Percentiles rank a stretch among this genome's conserved stretches.
These are phyloP conservation scores for Chalaropsis ovoidea DNA, from an alignment of 2,329 filamentous ascomycete species.

Conservation along the genomic window DNA sequence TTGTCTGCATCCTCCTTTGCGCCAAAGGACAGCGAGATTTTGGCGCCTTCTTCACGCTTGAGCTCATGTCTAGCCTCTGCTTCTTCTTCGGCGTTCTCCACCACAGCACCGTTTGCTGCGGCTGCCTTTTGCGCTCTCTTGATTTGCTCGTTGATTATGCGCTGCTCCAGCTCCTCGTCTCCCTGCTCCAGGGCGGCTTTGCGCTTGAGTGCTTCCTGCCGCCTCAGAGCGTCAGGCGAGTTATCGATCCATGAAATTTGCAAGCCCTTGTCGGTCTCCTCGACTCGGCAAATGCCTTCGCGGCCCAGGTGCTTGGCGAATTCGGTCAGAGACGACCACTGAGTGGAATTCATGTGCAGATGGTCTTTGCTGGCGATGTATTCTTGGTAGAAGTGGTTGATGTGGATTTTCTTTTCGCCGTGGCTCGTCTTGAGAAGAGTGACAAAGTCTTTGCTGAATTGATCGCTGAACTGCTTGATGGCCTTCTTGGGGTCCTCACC, in stretches of 20 bases:
- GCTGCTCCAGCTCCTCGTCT: conserved; percentile 81
- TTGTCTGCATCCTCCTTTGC: conserved; percentile 32
- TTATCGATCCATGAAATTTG: conserved; percentile 88
- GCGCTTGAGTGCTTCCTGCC: conserved; percentile 69
- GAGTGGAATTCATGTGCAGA: conserved; percentile 87
- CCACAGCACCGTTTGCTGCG: conserved; percentile 37
- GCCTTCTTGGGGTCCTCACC: conserved; percentile 78
- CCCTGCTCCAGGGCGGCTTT: conserved; percentile 83
- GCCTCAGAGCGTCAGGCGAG: conserved; percentile 69
- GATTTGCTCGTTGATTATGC: conserved; percentile 74
- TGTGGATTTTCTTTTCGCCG: conserved; percentile 77
- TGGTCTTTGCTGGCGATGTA: conserved; percentile 84
- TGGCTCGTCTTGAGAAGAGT: conserved; percentile 70
- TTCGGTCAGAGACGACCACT: conserved; percentile 78
- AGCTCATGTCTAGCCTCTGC: conserved; percentile 39
- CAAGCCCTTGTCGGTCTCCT: conserved; percentile 77
- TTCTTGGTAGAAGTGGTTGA: conserved; percentile 92
- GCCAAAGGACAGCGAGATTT: conserved; percentile 62
- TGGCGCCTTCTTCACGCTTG: conserved; percentile 60
- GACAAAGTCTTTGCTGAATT: conserved; percentile 75
- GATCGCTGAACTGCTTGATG: conserved; percentile 69
- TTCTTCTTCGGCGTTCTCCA: conserved; percentile 35
- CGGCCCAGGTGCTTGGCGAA: conserved; percentile 79
- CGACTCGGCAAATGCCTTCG: conserved; percentile 79
- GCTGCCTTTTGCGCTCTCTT: conserved; percentile 57